These are phyloP conservation scores for Diaporthe ilicicola DNA, from an alignment of 2,329 filamentous ascomycete species.

Conservation along the genomic window DNA sequence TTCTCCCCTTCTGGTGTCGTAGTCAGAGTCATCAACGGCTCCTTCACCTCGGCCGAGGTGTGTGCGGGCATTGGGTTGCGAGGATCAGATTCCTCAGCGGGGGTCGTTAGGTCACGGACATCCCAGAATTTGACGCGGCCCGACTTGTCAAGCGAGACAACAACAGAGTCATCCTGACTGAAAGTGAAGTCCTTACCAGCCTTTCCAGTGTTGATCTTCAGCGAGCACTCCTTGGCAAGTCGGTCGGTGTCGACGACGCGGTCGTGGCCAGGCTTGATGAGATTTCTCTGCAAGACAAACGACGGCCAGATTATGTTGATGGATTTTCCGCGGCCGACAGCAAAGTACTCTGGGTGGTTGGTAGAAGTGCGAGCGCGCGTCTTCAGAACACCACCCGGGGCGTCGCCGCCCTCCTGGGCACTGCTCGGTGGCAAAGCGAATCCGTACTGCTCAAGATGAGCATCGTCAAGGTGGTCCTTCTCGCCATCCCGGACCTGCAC, in stretches of 20 bases:
- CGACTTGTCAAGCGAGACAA: constrained; percentile 96
- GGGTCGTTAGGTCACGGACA: constrained; percentile 77
- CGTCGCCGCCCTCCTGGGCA: constrained; percentile 82
- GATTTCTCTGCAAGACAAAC: constrained; percentile 68
- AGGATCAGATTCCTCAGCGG: constrained; percentile 59
- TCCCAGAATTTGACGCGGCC: constrained; percentile 99
- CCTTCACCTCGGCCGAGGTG: constrained; percentile 78
- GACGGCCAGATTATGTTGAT: constrained; percentile 87
- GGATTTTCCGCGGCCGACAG: constrained; percentile 92
- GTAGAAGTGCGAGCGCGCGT: constrained; percentile 92
- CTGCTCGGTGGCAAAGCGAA: constrained; percentile 89
- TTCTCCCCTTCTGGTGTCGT: constrained; percentile 91
- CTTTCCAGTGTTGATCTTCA: constrained; percentile 97
- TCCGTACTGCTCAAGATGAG: constrained; percentile 83
- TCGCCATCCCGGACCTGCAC: constrained; percentile 79
- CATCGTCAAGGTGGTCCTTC: constrained; percentile 81
- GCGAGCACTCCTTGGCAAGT: constrained; percentile 83
- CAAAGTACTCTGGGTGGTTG: constrained; percentile 91
- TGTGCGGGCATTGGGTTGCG: constrained; percentile 62
- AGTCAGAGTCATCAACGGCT: constrained; percentile 85
- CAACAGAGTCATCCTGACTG: constrained; percentile 93
- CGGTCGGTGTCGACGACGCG: constrained; percentile 85
- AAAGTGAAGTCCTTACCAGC: constrained; percentile 98
- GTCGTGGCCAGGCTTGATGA: constrained; percentile 71
- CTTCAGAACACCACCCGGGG: constrained; percentile 91